These are phyloP conservation scores for Cenchrus purpureus DNA, from an alignment of 176 grass and related monocot genomes.

Conservation along the genomic window DNA sequence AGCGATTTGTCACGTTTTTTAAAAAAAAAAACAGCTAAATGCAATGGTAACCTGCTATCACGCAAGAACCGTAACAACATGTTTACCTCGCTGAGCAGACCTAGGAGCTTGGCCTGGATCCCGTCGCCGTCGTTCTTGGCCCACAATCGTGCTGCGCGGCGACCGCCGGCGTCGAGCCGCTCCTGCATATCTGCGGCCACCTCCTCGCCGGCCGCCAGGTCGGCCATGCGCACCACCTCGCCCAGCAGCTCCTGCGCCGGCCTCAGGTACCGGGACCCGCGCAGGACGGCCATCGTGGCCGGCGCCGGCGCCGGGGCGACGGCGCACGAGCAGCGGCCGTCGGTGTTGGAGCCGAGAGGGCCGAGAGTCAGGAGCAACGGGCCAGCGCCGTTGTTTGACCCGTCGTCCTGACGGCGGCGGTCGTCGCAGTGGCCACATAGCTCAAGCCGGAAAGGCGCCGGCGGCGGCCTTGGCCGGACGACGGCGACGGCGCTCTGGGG, in stretches of 20 bases:
- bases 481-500: not conserved
- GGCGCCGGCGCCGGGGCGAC: not conserved
- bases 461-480: constrained; percentile 1
- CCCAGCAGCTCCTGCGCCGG: constrained; percentile 80
- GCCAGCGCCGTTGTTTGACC: not conserved
- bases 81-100: constrained; percentile 77
- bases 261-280: constrained; percentile 63
- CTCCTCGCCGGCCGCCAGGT: constrained; percentile 32
- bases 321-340: constrained; percentile 16
- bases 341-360: constrained; percentile 22
- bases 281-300: constrained; percentile 44
- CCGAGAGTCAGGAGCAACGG: constrained; percentile 63
- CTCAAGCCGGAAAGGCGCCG: constrained; percentile 23
- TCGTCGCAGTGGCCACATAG: constrained; percentile 13
- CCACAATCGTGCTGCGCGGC: not conserved
- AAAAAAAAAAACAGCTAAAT: not conserved
- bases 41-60: not conserved
- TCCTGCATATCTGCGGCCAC: constrained; percentile 27
- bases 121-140: constrained; percentile 21
- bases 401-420: not conserved
- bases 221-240: constrained; percentile 63
- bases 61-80: not conserved
- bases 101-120: constrained; percentile 73
- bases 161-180: constrained; percentile 23
- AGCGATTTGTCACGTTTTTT: not conserved